Base-by-base conservation (phyloP, 148 eudicot genomes). In the Silene uniflora region DNA sequence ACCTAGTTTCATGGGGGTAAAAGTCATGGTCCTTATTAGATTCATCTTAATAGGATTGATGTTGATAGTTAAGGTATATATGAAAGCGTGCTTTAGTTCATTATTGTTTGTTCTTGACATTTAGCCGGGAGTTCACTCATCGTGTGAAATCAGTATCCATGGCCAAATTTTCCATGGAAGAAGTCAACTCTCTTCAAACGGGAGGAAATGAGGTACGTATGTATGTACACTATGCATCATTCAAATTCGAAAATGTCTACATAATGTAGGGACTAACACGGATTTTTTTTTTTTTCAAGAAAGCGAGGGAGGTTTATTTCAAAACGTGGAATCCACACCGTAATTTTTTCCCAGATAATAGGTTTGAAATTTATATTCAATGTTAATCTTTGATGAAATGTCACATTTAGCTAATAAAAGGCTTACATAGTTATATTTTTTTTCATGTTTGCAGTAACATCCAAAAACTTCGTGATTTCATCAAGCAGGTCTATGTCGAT, bases 281-380 rank as follows among this genome's bases (percentile, higher is more conserved):
- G 32, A 74, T 63, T n/a, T 72, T 76, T 61, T 80, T 25, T 10
- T 82, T 63, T 69, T 7, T 71, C 27, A 66, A 93, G 98, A 79
- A 85, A 78, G 97, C 97, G 17, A 85, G 87, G 78, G 73, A 90
- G 75, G 76, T 84, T 79, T 93, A 93, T 77, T 88, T 93, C 76
- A 90, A 87, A 77, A 77, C 84, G 16, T 91, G 97, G 97, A 97
- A 93, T 81, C 83, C 88, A 18, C 88, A 81, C 10, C 89, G 90
- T 27, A 76, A 88, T 82, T 21, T 73, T 71, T 78, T 79, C 78
- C 97, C 98, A 47, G 97, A 91, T 59, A 81, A 84, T 81, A 87
- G 93, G 98, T 93, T 71, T 3, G 16, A 24, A 25, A 17, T 70
- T 9, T 21, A 21, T 68, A 21, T 21, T 68, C 10, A n/a, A 2